Conservation (phyloP, 2,329 filamentous ascomycete genomes). For the Hirsutella minnesotensis region DNA sequence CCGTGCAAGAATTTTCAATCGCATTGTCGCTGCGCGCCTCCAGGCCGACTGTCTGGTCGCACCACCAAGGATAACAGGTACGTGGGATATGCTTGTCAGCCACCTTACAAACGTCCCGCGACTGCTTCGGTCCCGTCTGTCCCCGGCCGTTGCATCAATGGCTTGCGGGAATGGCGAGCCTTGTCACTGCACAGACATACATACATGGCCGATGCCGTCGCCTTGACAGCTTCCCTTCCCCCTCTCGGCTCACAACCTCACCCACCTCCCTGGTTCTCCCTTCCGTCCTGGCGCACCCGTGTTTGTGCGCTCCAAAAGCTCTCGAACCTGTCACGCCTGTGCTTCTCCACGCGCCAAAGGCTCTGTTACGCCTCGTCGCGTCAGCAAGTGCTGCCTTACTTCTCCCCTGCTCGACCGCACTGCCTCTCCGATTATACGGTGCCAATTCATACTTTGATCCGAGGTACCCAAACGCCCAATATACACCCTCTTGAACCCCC, state of each 20-base stretch:
- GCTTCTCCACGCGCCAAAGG: neutral
- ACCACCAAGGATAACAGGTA: constrained; percentile 3
- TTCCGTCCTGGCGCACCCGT: neutral
- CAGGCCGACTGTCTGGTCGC: neutral
- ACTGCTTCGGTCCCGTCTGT: neutral
- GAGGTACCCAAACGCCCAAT: constrained; percentile 12
- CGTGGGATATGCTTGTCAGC: constrained; percentile 2
- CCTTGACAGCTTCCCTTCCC: neutral
- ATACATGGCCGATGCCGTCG: neutral
- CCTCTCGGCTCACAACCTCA: constrained; percentile 5
- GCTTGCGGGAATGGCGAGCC: neutral
- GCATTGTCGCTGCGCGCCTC: constrained; percentile 1
- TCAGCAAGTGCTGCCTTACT: constrained; percentile 3
- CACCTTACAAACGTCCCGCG: constrained; percentile 3
- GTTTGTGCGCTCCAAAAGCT: neutral
- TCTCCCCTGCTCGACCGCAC: constrained; percentile 1
- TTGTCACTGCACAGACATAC: neutral
- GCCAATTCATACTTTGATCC: neutral
- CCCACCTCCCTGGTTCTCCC: constrained; percentile 4
- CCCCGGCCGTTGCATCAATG: constrained; percentile 3
- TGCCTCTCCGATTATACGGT: neutral
- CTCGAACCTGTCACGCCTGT: neutral
- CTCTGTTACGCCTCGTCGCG: neutral
- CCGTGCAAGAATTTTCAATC: neutral
- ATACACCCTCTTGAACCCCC: constrained; percentile 7